Percentiles rank a stretch among this genome's conserved stretches.
Conservation (phyloP, 257 asterid species). For the Solanum sitiens region DNA sequence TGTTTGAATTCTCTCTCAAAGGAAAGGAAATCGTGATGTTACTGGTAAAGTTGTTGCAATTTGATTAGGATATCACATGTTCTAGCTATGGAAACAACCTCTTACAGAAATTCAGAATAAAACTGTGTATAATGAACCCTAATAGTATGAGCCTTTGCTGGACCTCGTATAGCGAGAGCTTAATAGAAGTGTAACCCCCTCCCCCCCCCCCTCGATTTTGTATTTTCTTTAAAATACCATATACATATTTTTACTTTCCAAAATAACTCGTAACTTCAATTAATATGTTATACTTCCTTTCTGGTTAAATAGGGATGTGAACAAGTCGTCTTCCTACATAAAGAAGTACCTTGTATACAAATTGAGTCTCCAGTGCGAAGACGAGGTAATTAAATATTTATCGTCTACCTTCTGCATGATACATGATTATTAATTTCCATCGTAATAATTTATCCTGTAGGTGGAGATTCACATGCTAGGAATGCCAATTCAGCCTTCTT, state of each 20-base stretch:
- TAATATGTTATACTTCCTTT: neutral
- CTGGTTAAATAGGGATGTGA: constrained; percentile 2
- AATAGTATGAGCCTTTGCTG: too few species aligned
- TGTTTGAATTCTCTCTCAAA: neutral
- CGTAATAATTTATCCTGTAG: neutral
- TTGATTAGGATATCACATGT: neutral
- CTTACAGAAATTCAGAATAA: too few species aligned
- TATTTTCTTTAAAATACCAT: too few species aligned
- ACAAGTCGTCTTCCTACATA: neutral
- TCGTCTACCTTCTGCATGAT: neutral
- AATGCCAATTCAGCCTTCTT: neutral
- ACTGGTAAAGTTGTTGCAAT: neutral
- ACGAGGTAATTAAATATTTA: constrained; percentile 2
- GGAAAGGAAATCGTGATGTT: neutral
- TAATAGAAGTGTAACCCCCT: too few species aligned
- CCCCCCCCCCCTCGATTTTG: too few species aligned
- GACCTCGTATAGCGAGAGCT: too few species aligned
- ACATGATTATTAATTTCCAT: neutral
- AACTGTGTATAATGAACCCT: too few species aligned
- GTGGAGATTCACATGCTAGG: constrained; percentile 11
- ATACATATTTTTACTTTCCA: too few species aligned
- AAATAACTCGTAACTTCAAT: too few species aligned
- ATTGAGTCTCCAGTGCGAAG: constrained; percentile 2
- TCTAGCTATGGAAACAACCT: too few species aligned
- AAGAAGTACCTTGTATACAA: constrained; percentile 7